These are phyloP conservation scores for Candida berthetii DNA, from an alignment of 805 yeast genomes.

Conservation along the genomic window DNA sequence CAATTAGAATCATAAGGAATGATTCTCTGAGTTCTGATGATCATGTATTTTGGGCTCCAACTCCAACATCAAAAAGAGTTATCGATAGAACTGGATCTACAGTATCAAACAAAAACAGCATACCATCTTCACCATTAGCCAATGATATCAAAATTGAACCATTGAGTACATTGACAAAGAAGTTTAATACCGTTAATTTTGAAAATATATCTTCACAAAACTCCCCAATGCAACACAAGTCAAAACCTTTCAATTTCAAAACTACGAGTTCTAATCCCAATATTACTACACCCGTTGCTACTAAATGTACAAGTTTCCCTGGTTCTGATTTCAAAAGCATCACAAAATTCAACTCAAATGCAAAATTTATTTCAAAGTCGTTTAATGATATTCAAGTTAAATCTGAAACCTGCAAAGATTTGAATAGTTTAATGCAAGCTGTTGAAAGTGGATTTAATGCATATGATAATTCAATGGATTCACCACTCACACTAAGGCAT, in stretches of 20 bases:
- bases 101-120: constrained; percentile 1
- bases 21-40: constrained; percentile 18
- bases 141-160: constrained; percentile 12
- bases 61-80: constrained; percentile 12
- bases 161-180: constrained; percentile 7
- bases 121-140: constrained; percentile 18
- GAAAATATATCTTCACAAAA: constrained; percentile 13
- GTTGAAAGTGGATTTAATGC: constrained; percentile 4
- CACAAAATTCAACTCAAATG: no score
- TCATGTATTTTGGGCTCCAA: constrained; percentile 21
- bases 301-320: no score
- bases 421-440: constrained; percentile 12
- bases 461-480: no score
- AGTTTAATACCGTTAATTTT: constrained; percentile 12
- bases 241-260: no score
- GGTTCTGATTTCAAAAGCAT: no score
- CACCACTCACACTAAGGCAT: no score
- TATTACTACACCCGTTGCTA: no score
- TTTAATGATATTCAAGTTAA: constrained; percentile 2
- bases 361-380: background rate
- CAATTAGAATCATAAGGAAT: background rate
- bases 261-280: no score
- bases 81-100: constrained; percentile 1
- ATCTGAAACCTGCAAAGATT: constrained; percentile 7
- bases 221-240: background rate